These are phyloP conservation scores for Solanum chiquidenum DNA, from an alignment of 257 asterid species.

Conservation along the genomic window DNA sequence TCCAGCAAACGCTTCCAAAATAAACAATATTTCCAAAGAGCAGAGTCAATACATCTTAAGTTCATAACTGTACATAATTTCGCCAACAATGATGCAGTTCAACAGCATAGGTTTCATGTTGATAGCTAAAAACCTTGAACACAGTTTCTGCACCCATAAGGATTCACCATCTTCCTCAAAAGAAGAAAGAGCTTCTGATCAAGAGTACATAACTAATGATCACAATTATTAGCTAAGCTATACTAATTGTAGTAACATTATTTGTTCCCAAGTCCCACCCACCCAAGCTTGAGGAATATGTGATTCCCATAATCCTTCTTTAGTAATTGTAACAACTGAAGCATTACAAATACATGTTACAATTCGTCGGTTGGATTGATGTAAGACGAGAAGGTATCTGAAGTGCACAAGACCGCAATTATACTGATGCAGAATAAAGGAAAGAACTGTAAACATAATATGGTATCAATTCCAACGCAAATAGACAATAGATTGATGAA, in stretches of 20 bases:
- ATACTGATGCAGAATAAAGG: neutral
- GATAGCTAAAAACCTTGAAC: neutral
- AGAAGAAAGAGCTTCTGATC: constrained; percentile 69
- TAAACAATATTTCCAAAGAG: neutral
- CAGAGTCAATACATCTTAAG: neutral
- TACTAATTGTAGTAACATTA: neutral
- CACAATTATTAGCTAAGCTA: neutral
- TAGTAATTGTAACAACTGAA: neutral
- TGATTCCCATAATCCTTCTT: neutral
- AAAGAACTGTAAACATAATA: neutral
- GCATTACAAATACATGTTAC: neutral
- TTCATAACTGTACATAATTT: neutral
- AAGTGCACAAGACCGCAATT: neutral
- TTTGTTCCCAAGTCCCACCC: neutral
- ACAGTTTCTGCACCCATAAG: neutral
- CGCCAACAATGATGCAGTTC: neutral
- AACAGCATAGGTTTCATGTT: neutral
- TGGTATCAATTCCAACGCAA: neutral
- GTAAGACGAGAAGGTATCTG: neutral
- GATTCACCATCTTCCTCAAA: constrained; percentile 47
- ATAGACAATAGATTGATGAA: neutral
- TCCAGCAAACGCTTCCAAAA: neutral
- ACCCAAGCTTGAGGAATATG: neutral
- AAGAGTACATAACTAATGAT: neutral
- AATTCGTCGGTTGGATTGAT: neutral